These are phyloP conservation scores for Pseudozyma flocculosa DNA, from an alignment of 1,284 basidiomycete genomes.

Conservation along the genomic window DNA sequence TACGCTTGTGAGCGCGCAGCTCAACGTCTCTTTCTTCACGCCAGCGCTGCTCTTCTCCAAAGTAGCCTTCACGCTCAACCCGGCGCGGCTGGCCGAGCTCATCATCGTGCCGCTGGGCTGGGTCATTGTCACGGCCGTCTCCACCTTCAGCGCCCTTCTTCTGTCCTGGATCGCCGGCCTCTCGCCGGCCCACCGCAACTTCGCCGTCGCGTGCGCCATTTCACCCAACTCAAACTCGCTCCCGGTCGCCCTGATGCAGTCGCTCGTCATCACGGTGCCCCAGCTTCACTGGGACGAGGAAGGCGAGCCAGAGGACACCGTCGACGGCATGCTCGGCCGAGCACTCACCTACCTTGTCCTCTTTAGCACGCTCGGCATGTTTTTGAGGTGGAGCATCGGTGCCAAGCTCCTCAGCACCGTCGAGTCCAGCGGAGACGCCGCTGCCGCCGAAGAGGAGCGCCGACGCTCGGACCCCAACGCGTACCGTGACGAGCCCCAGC, in stretches of 20 bases:
- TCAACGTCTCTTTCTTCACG: conserved; percentile 87
- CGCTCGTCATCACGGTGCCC: conserved; percentile 79
- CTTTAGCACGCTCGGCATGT: conserved; percentile 89
- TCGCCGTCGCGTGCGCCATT: conserved; percentile 58
- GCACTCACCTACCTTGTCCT: conserved; percentile 88
- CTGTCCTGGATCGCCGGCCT: conserved; percentile 55
- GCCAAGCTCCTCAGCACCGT: conserved; percentile 59
- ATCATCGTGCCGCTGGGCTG: conserved; percentile 86
- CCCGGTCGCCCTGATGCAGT: conserved; percentile 88
- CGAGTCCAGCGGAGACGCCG: conserved; percentile 37
- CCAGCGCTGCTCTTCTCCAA: conserved; percentile 90
- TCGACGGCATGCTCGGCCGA: conserved; percentile 84
- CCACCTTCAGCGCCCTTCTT: conserved; percentile 51
- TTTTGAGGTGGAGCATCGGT: conserved; percentile 60
- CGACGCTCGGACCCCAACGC: background rate
- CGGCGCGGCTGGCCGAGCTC: conserved; percentile 78
- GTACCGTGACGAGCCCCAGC: conserved; percentile 6
- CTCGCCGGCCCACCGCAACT: conserved; percentile 57
- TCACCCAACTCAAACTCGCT: conserved; percentile 79
- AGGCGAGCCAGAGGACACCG: conserved; percentile 68
- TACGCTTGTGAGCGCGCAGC: conserved; percentile 63
- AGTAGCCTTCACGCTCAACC: conserved; percentile 70
- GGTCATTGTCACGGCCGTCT: conserved; percentile 62
- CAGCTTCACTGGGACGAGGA: conserved; percentile 74
- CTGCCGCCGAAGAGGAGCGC: conserved; percentile 8